Evolutionary conservation across 495 filamentous ascomycete species (phyloP), one percentile per base, ranked within the genome.

Genomic region (Rusavskia elegans): DNA sequence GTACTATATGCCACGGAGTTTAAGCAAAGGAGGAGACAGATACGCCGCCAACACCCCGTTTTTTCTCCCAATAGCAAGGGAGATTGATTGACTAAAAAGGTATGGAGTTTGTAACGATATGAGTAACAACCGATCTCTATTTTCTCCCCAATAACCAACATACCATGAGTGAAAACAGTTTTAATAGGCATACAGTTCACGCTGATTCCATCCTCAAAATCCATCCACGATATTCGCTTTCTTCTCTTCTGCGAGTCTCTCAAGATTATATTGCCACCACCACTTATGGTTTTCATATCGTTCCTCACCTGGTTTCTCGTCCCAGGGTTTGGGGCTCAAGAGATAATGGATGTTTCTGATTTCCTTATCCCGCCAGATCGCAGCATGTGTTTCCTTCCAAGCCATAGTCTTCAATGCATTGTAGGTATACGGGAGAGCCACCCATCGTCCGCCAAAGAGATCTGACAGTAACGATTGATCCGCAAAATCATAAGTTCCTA

Each of bases 261-360:
- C 73, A 17, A 57, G 53, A 66, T 82, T 82, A 3, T 66, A 55
- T 45, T 73, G 64, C 63, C 72, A 76, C 84, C 84, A 87, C 83
- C 84, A 86, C 17, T 62, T 65, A 68, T 82, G 75, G 1, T 71
- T 77, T 57, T 76, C 68, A 61, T 84, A 68, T 46, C 61, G 58
- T 52, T 68, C 61, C 51, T 71, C 57, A 27, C 66, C 69, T 40
- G 69, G 56, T 53, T 62, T 61, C 63, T 84, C 77, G 59, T 89
- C 79, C 86, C 87, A 90, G 23, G 87, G 87, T 64, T 93, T 92
- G 25, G 82, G 83, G 29, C 68, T 71, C n/a, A 92, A 60, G 21
- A 93, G 82, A 59, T 84, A 89, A 62, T 92, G 87, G 17, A 89
- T 61, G 62, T 85, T 86, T 72, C 84, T 87, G 17, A 92, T 83